Base-by-base conservation (phyloP, 768 basidiomycete species). In the Grammothele lineata region DNA sequence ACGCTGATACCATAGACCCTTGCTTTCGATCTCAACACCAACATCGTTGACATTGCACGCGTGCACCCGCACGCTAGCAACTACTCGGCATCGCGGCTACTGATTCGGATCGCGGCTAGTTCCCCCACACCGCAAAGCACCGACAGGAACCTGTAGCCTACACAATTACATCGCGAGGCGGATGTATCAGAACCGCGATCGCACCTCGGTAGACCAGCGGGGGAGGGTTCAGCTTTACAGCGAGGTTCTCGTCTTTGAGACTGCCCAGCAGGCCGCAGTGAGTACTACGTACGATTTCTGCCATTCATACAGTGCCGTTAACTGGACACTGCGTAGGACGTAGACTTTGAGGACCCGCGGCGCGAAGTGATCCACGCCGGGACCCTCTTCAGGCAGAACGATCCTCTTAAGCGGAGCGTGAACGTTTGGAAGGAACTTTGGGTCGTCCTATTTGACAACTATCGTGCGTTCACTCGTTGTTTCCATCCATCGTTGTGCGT, bases 391-490 rank as follows among this genome's bases (percentile, higher is more conserved):
- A 41, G 51, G 2, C 51, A 53, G 34, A 48, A 43, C 33, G 51
- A 53, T 26, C 42, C 51, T 21, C 34, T 53, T 18, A 48, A 48
- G 35, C 42, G 51, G 33, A 43, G 42, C 38, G 33, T 52, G 36
- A 39, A 36, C 21, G 46, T 44, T 30, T 53, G 51, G 51, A 53
- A 53, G 43, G 42, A 40, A 37, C 51, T 53, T 19, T 53, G 42
- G 46, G 51, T 53, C 34, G 39, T 53, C 14, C 34, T 53, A 19
- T 48, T 53, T 23, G 51, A 53, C 17, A 53, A 53, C 26, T 53
- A 53, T 10, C 22, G 51, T 53, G 17, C 30, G 51, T 30, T 7
- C 27, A n/a, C n/a, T n/a, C n/a, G n/a, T n/a, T n/a, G n/a, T n/a
- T n/a, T n/a, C n/a, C 30, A 15, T 32, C 30, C 30, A 32, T 32